Evolutionary conservation across 495 filamentous ascomycete species (phyloP), one percentile per base, ranked within the genome.

Genomic region (Podospora sp.): DNA sequence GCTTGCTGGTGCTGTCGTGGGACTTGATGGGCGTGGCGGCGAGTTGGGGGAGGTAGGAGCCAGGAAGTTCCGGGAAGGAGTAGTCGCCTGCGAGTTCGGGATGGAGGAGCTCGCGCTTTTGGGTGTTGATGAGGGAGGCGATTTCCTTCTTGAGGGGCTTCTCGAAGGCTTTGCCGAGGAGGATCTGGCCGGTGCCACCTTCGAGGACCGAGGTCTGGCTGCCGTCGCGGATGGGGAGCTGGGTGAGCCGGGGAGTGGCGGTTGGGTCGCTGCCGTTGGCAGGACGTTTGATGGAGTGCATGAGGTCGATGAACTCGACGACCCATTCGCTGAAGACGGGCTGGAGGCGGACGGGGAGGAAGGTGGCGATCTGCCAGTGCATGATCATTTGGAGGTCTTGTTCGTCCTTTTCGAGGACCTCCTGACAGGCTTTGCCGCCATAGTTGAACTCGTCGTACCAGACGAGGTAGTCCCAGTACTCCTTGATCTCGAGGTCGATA

Each of bases 371-470:
- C 76, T 98, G 96, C 96, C 96, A 99, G 75, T 96, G 92, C 95
- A 98, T 97, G 75, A 98, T 88, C 40, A 89, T 94, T 69, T 96
- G 92, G 21, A 99, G 84, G n/a, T 87, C 82, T 76, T 97, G 93
- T 33, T 91, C 86, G 59, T 97, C 94, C 22, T 74, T 76, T 73
- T 96, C 95, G 27, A 90, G 83, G 12, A 97, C 92, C 70, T 95
- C 86, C 33, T 87, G 85, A 73, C 91, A 95, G 2, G 92, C 96
- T 73, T 95, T 97, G 63, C 95, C 95, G 62, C 95, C 95, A 75
- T 97, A 97, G 78, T 99, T 99, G 81, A 93, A 95, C 78, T 97
- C 93, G 76, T 99, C 95, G 68, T 97, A 97, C 95, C 95, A 99
- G n/a, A 97, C 89, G 0, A 99, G 88, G 76, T 97, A 98, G 74